phyloP scores from a whole-genome alignment of 139 green algal genomes.

The Coccomyxa sp. region DNA sequence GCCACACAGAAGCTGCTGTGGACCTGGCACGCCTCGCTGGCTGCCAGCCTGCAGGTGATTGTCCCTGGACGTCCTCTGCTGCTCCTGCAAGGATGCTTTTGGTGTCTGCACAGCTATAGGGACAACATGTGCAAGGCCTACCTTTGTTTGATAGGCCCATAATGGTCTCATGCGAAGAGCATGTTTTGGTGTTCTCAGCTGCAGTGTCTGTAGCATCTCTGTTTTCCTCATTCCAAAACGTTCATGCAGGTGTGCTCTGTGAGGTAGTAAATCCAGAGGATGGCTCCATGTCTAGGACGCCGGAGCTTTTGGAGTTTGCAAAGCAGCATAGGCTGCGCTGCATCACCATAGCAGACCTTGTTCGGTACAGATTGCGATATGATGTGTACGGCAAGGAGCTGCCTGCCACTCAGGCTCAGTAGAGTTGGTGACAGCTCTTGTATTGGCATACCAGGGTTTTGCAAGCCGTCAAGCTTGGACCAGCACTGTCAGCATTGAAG shows the following conservation, averaged over 20 bases:
- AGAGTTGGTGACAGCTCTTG: too few species aligned
- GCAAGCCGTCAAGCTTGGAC: too few species aligned
- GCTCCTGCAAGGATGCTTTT: neutral
- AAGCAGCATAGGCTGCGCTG: slow-evolving; percentile 70
- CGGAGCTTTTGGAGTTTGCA: slow-evolving; percentile 80
- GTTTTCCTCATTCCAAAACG: neutral
- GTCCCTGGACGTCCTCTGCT: slow-evolving; percentile 21
- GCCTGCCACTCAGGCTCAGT: too few species aligned
- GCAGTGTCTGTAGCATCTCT: neutral
- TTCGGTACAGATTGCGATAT: slow-evolving; percentile 49
- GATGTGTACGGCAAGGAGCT: too few species aligned
- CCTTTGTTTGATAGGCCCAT: neutral
- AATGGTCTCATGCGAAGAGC: slow-evolving; percentile 62
- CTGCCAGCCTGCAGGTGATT: slow-evolving; percentile 78
- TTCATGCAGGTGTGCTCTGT: slow-evolving; percentile 88
- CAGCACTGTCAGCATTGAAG: too few species aligned
- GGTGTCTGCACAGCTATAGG: neutral
- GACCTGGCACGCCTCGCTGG: slow-evolving; percentile 89
- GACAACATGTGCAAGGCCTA: neutral
- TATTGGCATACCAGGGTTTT: too few species aligned
- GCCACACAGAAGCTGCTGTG: slow-evolving; percentile 93
- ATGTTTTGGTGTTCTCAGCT: neutral
- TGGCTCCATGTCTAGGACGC: slow-evolving; percentile 75
- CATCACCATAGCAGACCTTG: slow-evolving; percentile 91
- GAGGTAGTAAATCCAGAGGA: slow-evolving; percentile 83